Evolutionary conservation across 2,329 filamentous ascomycete genomes (phyloP), one percentile per base, ranked within the genome.

Genomic region (Colletotrichum destructivum): DNA sequence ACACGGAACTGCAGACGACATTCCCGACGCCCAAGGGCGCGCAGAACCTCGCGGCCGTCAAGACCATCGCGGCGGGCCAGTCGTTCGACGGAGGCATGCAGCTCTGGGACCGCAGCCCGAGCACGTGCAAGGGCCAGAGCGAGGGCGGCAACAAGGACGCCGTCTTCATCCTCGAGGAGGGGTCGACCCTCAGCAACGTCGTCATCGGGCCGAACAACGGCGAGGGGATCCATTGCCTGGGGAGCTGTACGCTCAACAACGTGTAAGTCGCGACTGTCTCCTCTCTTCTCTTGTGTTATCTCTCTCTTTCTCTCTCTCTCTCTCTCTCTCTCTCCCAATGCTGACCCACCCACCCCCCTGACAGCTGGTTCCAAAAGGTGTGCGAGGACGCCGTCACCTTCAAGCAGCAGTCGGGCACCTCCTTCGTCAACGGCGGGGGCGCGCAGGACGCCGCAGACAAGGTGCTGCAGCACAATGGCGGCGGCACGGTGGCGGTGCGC

Each of bases 181-280:
- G 84, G 4, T 84, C 83, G 1, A 85, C 80, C 0, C 77, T 86
- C 38, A 79, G 77, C 54, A 86, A 86, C 65, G 84, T 83, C 16
- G 82, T 86, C 59, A 86, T 86, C 11, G 84, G 84, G 23, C 76
- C 79, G 13, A 78, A 85, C 72, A 83, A 86, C 56, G 77, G 76
- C 18, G 84, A 86, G 75, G 84, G 84, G 15, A 79, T 86, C 1
- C 83, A 86, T 77, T 86, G 84, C 75, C 72, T 80, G n/a, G 84
- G 84, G 0, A 60, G 78, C 0, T 85, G 84, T 74, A 85, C 75
- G 0, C 73, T 85, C 8, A 79, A 83, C 56, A 70, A 70, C 4
- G 68, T 70, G 62, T 66, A 62, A 70, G 68, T 66, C 35, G 2
- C 51, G 72, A 31, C 31, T 31, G 6, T 9, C 83, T 81, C 13